Evolutionary conservation across 805 yeast genomes (phyloP).

Genomic region (Wickerhamomyces chaumierensis): DNA sequence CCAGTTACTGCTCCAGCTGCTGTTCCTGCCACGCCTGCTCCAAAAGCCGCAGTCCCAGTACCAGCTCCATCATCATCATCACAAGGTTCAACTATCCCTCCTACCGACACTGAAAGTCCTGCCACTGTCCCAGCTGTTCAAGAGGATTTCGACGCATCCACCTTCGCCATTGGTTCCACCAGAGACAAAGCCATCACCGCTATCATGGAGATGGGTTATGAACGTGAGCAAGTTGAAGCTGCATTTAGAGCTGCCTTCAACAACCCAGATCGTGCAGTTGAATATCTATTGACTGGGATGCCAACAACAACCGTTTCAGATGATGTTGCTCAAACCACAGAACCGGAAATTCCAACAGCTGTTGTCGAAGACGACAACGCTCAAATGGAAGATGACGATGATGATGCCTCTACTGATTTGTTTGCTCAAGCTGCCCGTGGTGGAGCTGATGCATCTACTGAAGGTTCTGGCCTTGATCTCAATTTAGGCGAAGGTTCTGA

Average conservation of each 20-base stretch:
- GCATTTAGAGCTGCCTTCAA: constrained; percentile 94
- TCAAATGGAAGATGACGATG: constrained; percentile 10
- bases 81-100: no score
- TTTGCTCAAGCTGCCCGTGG: constrained; percentile 25
- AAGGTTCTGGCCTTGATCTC: constrained; percentile 12
- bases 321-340: constrained; percentile 14
- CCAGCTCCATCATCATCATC: constrained; percentile 13
- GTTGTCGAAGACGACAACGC: not conserved
- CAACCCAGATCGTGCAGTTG: constrained; percentile 97
- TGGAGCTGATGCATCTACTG: constrained; percentile 12
- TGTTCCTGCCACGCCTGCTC: constrained; percentile 12
- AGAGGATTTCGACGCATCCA: constrained; percentile 27
- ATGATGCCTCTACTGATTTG: constrained; percentile 20
- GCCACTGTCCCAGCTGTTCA: constrained; percentile 14
- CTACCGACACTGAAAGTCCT: no score
- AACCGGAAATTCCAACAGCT: constrained; percentile 4
- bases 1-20: constrained; percentile 12
- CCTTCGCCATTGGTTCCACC: constrained; percentile 67
- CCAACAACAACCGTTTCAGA: constrained; percentile 36
- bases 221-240: constrained; percentile 72
- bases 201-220: constrained; percentile 95
- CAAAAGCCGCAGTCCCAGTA: constrained; percentile 17
- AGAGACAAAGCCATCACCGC: constrained; percentile 70
- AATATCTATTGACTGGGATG: constrained; percentile 81
- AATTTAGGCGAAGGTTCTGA: constrained; percentile 20